These are phyloP conservation scores for Tetrapyrgos nigripes DNA, from an alignment of 1,284 basidiomycete species.

Conservation along the genomic window DNA sequence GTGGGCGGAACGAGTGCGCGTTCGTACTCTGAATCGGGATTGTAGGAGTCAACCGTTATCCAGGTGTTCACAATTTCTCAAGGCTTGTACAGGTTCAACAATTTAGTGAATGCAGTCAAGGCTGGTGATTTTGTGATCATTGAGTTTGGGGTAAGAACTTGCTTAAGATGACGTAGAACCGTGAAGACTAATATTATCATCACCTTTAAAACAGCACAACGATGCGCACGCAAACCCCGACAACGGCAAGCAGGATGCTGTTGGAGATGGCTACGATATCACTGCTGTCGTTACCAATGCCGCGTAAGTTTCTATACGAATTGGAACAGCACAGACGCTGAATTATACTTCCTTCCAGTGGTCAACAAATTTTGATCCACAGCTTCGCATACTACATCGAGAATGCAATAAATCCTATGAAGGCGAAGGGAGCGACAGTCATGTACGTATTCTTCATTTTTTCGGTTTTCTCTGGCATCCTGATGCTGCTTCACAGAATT, in stretches of 20 bases:
- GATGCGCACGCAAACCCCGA: conserved; percentile 31
- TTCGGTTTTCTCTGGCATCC: too few relatives aligned
- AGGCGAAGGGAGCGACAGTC: conserved; percentile 52
- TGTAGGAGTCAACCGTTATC: too few relatives aligned
- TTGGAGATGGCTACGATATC: conserved; percentile 42
- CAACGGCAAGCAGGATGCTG: conserved; percentile 45
- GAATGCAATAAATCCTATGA: conserved; percentile 47
- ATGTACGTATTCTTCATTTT: too few relatives aligned
- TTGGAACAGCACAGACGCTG: not conserved
- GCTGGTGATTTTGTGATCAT: conserved; percentile 45
- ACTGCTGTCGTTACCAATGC: conserved; percentile 40
- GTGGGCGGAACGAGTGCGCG: conserved; percentile 53
- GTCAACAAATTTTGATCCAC: conserved; percentile 41
- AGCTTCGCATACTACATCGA: conserved; percentile 49
- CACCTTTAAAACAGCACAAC: conserved; percentile 37
- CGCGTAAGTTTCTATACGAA: conserved; percentile 29
- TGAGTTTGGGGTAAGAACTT: conserved; percentile 8
- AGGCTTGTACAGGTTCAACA: conserved; percentile 34
- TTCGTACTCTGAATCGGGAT: conserved; percentile 52
- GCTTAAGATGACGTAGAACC: conserved; percentile 28
- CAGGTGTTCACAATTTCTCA: too few relatives aligned
- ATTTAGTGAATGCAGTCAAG: conserved; percentile 43
- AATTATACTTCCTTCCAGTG: conserved; percentile 28
- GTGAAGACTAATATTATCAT: conserved; percentile 13
- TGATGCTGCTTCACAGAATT: too few relatives aligned